Percentiles rank a stretch among this genome's conserved stretches.
phyloP scores from a whole-genome alignment of 805 yeast species.

The Candida nemodendra region DNA sequence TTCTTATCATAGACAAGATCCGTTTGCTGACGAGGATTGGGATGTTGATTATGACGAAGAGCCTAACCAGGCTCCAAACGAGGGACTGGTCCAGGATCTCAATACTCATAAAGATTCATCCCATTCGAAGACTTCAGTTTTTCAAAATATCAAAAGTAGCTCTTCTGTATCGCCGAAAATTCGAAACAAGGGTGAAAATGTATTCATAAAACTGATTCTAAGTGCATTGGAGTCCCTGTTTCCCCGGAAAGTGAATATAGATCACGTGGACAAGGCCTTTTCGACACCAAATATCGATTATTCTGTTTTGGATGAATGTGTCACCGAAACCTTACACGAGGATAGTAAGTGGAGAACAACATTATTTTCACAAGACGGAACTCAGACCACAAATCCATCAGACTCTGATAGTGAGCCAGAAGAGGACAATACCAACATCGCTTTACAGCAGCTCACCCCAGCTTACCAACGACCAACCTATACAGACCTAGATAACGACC shows the following conservation, averaged over 20 bases:
- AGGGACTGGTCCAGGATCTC: no score
- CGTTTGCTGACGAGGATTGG: no score
- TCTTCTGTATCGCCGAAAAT: no score
- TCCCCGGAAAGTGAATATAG: not conserved
- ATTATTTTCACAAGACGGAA: not conserved
- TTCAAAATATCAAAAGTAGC: no score
- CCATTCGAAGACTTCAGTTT: no score
- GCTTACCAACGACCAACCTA: not conserved
- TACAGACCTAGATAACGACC: constrained; percentile 1
- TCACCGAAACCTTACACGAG: constrained; percentile 4
- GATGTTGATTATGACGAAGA: not conserved
- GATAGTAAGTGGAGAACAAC: constrained; percentile 5
- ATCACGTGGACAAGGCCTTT: constrained; percentile 3
- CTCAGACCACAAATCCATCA: not conserved
- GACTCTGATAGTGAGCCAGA: not conserved
- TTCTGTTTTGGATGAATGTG: constrained; percentile 1
- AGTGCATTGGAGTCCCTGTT: not conserved
- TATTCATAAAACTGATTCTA: not conserved
- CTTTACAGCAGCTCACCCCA: constrained; percentile 1
- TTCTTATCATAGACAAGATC: no score
- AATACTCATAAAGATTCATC: no score
- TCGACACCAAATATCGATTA: constrained; percentile 2
- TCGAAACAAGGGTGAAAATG: no score
- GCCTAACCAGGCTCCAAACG: not conserved
- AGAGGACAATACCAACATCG: not conserved